A percentile compares a stretch with the other conserved stretches of the same genome.
Conservation (phyloP, 2,329 filamentous ascomycete species). For the Conoideocrella luteorostrata region DNA sequence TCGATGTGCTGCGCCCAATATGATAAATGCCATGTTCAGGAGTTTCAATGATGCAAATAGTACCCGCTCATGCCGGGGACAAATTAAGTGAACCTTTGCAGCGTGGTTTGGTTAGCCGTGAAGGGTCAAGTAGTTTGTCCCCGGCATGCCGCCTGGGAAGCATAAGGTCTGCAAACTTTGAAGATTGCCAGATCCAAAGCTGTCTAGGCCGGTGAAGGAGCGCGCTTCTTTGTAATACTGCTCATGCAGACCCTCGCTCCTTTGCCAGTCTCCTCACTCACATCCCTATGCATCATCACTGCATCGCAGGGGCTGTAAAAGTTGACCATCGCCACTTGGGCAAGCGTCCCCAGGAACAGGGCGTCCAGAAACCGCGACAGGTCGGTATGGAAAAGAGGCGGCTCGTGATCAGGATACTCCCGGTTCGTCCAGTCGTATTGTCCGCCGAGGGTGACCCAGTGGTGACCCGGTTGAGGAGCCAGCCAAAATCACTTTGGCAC, state of each 20-base stretch:
- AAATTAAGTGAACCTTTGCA: no score
- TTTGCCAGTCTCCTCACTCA: conserved; percentile 74
- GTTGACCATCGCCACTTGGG: conserved; percentile 91
- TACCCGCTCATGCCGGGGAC: conserved; percentile 71
- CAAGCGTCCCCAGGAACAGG: conserved; percentile 69
- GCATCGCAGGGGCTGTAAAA: conserved; percentile 87
- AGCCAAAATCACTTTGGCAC: no score
- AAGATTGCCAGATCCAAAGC: conserved; percentile 55
- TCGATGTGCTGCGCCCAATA: conserved; percentile 63
- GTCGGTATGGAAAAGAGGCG: conserved; percentile 69
- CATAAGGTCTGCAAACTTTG: conserved; percentile 67
- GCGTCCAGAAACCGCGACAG: conserved; percentile 59
- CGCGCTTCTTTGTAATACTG: conserved; percentile 51
- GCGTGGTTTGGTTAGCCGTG: no score
- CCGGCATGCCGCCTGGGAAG: no score
- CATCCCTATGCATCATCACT: conserved; percentile 87
- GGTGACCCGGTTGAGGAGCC: conserved; percentile 67
- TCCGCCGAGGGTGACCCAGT: conserved; percentile 90
- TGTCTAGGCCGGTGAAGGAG: conserved; percentile 48
- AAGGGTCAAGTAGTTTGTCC: no score
- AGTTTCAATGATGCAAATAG: conserved; percentile 72
- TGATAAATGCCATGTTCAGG: conserved; percentile 71
- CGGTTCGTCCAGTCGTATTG: conserved; percentile 96
- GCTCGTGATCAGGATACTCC: conserved; percentile 61
- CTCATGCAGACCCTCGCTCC: conserved; percentile 55